phyloP scores from a whole-genome alignment of 768 basidiomycete species.

The Lentinus brumalis region DNA sequence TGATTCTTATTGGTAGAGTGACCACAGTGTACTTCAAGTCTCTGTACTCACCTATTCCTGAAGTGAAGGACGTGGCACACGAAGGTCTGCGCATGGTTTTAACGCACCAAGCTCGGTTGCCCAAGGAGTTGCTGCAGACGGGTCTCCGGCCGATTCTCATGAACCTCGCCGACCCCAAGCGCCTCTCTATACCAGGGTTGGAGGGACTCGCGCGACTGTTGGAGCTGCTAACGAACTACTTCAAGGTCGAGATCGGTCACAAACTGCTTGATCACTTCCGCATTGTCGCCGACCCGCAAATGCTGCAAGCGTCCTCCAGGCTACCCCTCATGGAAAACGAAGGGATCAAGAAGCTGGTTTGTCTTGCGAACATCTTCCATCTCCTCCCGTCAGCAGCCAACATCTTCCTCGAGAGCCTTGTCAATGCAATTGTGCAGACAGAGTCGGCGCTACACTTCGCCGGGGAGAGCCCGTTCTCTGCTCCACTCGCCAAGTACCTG shows the following conservation, averaged over 20 bases:
- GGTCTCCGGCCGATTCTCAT: conserved; percentile 95
- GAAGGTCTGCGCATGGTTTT: conserved; percentile 90
- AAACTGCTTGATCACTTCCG: conserved; percentile 97
- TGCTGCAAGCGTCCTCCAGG: conserved; percentile 77
- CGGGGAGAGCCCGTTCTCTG: conserved; percentile 87
- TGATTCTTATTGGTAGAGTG: conserved; percentile 52
- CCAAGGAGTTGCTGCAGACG: conserved; percentile 93
- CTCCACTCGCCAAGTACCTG: conserved; percentile 87
- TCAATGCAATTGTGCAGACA: conserved; percentile 86
- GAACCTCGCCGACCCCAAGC: conserved; percentile 96
- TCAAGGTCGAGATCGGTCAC: conserved; percentile 98
- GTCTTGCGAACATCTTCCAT: conserved; percentile 97
- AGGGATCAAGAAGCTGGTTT: conserved; percentile 89
- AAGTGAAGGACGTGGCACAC: conserved; percentile 95
- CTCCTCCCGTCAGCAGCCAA: conserved; percentile 92
- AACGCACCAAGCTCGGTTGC: conserved; percentile 85
- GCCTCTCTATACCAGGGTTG: conserved; percentile 86
- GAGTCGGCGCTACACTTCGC: conserved; percentile 93
- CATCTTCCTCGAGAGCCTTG: conserved; percentile 86
- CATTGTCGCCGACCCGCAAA: conserved; percentile 86
- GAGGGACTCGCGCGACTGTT: conserved; percentile 93
- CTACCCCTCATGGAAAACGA: conserved; percentile 85
- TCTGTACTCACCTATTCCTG: conserved; percentile 85
- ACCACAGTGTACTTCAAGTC: conserved; percentile 98
- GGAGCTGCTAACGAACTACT: conserved; percentile 95